Base-by-base conservation (phyloP, 495 filamentous ascomycete genomes). In the Filosporella fistucella region DNA sequence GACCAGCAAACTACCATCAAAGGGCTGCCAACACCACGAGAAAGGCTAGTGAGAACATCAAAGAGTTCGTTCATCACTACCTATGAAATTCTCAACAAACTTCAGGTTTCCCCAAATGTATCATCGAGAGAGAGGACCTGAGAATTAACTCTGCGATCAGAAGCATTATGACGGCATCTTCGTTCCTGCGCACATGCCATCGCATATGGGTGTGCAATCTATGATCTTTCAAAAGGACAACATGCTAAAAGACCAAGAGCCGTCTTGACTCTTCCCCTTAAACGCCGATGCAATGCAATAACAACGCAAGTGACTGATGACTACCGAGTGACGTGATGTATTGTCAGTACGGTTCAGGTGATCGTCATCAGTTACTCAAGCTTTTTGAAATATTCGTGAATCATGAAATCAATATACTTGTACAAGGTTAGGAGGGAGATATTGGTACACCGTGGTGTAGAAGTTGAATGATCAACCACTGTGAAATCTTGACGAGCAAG, bases 181-280 rank as follows among this genome's bases (percentile, higher is more conserved):
- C 76, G 79, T 81, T n/a, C 79, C 79, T 77, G 82, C 79, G 79
- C 76, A 78, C 70, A 72, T 68, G 56, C 63, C 63, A 61, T 63
- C 62, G 61, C 14, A 21, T 17, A 24, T 52, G 51, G 35, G 52
- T 59, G 55, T 61, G 58, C 61, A 61, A 49, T 60, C 59, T 62
- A 62, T 56, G 53, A 55, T 54, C 49, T 52, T 45, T 36, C 29
- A 36, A 47, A 51, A 29, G 35, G 49, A 50, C 49, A 57, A 26
- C 54, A 57, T 57, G 58, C 58, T 60, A 55, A 55, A 56, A 54
- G 17, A 51, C 32, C 54, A 51, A 56, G 45, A 53, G 59, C 52
- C 55, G 29, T 56, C 46, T 46, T 48, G 54, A 55, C 53, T 51
- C 61, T 59, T 51, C 60, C 61, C 56, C 58, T 56, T 40, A 12